These are phyloP conservation scores for Yamadazyma blattariae DNA, from an alignment of 1,139 yeast genomes.

Conservation along the genomic window DNA sequence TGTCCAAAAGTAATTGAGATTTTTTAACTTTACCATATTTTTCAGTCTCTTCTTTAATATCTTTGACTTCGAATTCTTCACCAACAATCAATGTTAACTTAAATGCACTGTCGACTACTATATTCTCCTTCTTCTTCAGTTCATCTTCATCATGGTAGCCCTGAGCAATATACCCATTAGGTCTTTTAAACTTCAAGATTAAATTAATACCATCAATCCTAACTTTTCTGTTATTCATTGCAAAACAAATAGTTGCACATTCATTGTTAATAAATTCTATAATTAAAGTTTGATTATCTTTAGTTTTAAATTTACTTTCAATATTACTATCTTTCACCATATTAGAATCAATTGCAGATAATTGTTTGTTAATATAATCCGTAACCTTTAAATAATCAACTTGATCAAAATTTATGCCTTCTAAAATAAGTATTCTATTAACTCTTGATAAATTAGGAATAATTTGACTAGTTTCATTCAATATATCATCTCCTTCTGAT, in stretches of 20 bases:
- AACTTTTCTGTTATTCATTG: conserved; percentile 41
- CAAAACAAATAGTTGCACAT: conserved; percentile 58
- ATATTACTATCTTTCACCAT: conserved; percentile 25
- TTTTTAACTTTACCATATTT: conserved; percentile 22
- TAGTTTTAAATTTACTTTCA: conserved; percentile 30
- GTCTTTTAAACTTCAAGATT: conserved; percentile 45
- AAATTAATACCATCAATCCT: conserved; percentile 13
- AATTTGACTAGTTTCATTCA: conserved; percentile 40
- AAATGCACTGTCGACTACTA: conserved; percentile 34
- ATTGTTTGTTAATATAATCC: conserved; percentile 40
- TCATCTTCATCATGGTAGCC: conserved; percentile 6
- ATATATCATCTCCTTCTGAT: conserved; percentile 37
- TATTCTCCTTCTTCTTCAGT: conserved; percentile 11
- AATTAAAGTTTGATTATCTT: conserved; percentile 37
- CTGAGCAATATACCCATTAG: conserved; percentile 59
- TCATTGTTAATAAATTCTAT: conserved; percentile 52
- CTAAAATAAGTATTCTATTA: conserved; percentile 48
- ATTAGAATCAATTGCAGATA: conserved; percentile 31
- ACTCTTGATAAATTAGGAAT: conserved; percentile 52
- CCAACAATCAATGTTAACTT: conserved; percentile 31
- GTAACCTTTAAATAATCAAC: conserved; percentile 41
- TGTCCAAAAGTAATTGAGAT: conserved; percentile 34
- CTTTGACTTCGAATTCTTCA: conserved; percentile 24
- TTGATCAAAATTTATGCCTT: conserved; percentile 41
- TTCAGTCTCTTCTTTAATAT: conserved; percentile 24